Evolutionary conservation across 495 filamentous ascomycete genomes (phyloP), one percentile per base, ranked within the genome.

Genomic region (Melanomma pulvis-pyrius): DNA sequence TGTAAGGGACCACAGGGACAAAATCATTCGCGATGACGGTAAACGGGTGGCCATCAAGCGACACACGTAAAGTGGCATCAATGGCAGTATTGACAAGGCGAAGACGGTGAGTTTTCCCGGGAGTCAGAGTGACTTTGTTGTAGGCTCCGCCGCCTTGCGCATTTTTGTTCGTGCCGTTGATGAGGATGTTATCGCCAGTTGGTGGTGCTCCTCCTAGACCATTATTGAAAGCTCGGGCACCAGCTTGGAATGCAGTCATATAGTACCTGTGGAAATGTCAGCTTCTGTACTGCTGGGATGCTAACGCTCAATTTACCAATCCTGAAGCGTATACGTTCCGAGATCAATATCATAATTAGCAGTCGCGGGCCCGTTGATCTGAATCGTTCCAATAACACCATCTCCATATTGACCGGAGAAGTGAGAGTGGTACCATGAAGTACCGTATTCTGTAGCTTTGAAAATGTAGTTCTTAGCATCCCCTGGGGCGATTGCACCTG

Each of bases 341-440:
- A 77, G 65, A 55, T 77, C 76, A 44, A 74, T 68, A 46, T 78
- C 76, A 61, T 76, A 78, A 49, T 77, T 76, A 11, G 76, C 72
- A n/a, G 70, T 69, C 2, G 75, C 70, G 34, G 76, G 76, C 0
- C 76, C 76, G 49, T 78, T 67, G 61, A 78, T 75, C n/a, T 75
- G 44, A 34, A 78, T 69, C 4, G 72, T 41, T 17, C 76, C 76
- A 28, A 74, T 36, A 12, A 77, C 70, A 36, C 76, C 76, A 39
- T 78, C 75, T 44, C 75, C 75, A 44, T 78, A 78, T 49, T 78
- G 76, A 21, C 62, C 58, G n/a, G 57, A 63, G 55, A 68, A 71
- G 53, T 78, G 75, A 26, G 69, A 73, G 61, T 78, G 76, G 64
- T 76, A 78, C 76, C 76, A 78, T 0, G 68, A 39, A 21, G 73